Evolutionary conservation across 2,329 filamentous ascomycete species (phyloP).

Genomic region (Neonectria magnoliae): DNA sequence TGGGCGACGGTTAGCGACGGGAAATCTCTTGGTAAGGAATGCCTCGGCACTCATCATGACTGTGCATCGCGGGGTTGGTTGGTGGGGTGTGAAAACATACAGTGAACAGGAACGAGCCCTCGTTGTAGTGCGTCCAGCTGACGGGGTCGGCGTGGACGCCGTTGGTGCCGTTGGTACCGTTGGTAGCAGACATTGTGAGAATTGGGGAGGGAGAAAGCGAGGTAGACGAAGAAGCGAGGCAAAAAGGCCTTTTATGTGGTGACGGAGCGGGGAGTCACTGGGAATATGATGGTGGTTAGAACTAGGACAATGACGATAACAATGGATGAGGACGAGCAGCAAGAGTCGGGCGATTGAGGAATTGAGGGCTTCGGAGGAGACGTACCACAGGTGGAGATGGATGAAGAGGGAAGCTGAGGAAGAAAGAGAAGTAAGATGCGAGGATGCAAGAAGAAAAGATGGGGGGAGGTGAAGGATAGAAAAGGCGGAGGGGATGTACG

Average conservation of each 20-base stretch:
- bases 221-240: constrained; percentile 35
- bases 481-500: constrained; percentile 44
- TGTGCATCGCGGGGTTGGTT: constrained; percentile 17
- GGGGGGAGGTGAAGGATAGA: constrained; percentile 43
- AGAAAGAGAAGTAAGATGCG: constrained; percentile 29
- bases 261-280: constrained; percentile 39
- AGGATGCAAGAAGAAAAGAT: constrained; percentile 35
- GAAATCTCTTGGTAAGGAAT: constrained; percentile 7
- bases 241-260: constrained; percentile 35
- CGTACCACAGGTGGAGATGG: constrained; percentile 28
- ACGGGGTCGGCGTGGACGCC: constrained; percentile 47
- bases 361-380: not conserved
- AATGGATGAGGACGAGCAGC: constrained; percentile 25
- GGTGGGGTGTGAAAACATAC: constrained; percentile 54
- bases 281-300: constrained; percentile 30
- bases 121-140: constrained; percentile 62
- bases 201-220: constrained; percentile 32
- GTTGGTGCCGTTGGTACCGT: constrained; percentile 54
- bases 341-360: constrained; percentile 12
- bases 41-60: constrained; percentile 24
- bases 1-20: constrained; percentile 48
- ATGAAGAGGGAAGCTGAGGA: constrained; percentile 26
- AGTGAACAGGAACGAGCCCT: constrained; percentile 86
- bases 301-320: not conserved
- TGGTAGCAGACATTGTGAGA: constrained; percentile 66